Evolutionary conservation across 1,284 basidiomycete genomes (phyloP), one percentile per base, ranked within the genome.

Genomic region (Sanghuangporus weigelae): DNA sequence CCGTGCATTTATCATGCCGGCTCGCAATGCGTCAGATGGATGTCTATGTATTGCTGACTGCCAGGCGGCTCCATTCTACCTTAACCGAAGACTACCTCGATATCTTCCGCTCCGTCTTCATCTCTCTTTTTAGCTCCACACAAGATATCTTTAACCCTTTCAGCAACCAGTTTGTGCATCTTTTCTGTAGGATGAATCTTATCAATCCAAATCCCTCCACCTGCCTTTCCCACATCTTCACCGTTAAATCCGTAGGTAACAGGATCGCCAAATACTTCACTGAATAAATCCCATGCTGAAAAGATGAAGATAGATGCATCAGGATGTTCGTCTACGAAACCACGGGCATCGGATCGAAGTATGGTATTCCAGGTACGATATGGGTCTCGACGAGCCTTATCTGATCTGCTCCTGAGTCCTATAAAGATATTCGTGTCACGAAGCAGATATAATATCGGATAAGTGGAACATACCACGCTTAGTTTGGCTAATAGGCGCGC

Each of bases 121-220:
- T 50, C 7, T 23, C 21, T 14, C 21, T 11, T 16, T 31, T 49
- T 36, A 23, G 65, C 56, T n/a, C 23, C 36, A 1, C 59, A 38
- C 44, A 81, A 68, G 67, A 82, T 81, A 6, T 71, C 71, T 5
- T 75, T 72, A 44, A 82, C 39, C 44, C 75, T 75, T 35, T 71
- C 65, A 12, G 80, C 80, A 19, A 82, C 66, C 50, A 77, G 63
- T 48, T 74, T 73, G 61, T 82, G 80, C 36, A 83, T 75, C 63
- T 70, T 72, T 65, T 75, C 79, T 0, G 78, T 81, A 1, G 80
- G 80, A 69, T 83, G 82, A 39, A 84, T 66, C 19, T 72, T 69
- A 67, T 86, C 84, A 12, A 75, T 67, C 84, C 84, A 87, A 11
- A 86, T 77, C 0, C 69, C 68, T n/a, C 80, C 78, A 0, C 71